A percentile compares a stretch with the other conserved stretches of the same genome.
These are phyloP conservation scores for Phytophthora uliginosa DNA, from an alignment of 352 stramenopile genomes.

Conservation along the genomic window DNA sequence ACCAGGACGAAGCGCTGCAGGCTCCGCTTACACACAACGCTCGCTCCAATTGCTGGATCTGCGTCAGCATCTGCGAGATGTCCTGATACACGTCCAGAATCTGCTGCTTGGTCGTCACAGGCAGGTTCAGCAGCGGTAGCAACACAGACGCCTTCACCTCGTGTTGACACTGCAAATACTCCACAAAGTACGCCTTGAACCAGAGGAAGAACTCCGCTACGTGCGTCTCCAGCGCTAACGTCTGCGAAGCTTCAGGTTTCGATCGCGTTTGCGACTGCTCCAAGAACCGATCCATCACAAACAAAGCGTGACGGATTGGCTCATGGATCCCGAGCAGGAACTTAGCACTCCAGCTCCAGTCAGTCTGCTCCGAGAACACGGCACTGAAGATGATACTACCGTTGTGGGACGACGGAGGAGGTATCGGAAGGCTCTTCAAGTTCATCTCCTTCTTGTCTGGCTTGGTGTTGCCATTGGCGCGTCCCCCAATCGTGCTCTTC, in stretches of 20 bases:
- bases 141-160: slow-evolving; percentile 73
- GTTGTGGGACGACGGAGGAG: slow-evolving; percentile 62
- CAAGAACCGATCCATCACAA: slow-evolving; percentile 87
- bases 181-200: slow-evolving; percentile 83
- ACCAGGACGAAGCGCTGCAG: slow-evolving; percentile 64
- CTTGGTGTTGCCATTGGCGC: slow-evolving; percentile 10
- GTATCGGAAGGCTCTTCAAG: slow-evolving; percentile 47
- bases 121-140: slow-evolving; percentile 65
- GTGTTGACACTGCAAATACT: slow-evolving; percentile 78
- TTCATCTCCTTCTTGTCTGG: slow-evolving; percentile 35
- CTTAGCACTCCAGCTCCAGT: slow-evolving; percentile 76
- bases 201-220: slow-evolving; percentile 77
- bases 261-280: slow-evolving; percentile 59
- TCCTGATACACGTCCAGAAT: slow-evolving; percentile 76
- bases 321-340: slow-evolving; percentile 83
- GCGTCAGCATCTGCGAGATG: slow-evolving; percentile 62
- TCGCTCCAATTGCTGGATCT: slow-evolving; percentile 67
- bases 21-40: slow-evolving; percentile 53
- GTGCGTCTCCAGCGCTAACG: slow-evolving; percentile 51
- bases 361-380: slow-evolving; percentile 63
- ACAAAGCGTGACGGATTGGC: slow-evolving; percentile 82
- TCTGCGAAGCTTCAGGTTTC: slow-evolving; percentile 39
- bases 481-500: slow-evolving; percentile 12
- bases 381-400: slow-evolving; percentile 76
- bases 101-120: slow-evolving; percentile 63